Evolutionary conservation across 2,329 filamentous ascomycete genomes (phyloP).

Genomic region (Pseudogymnoascus sp.): DNA sequence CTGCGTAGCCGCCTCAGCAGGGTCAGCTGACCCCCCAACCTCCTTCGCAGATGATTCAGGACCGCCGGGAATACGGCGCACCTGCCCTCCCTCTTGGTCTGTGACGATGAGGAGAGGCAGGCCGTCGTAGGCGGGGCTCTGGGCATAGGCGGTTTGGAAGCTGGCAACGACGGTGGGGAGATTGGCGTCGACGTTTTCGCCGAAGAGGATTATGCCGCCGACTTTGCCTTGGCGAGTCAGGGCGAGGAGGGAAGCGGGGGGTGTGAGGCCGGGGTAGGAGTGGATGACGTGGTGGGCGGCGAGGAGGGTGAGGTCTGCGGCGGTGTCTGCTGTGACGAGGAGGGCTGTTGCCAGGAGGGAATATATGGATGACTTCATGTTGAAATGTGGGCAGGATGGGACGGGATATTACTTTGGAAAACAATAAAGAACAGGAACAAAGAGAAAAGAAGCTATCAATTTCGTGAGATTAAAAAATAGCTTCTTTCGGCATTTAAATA

Average conservation of each 20-base stretch:
- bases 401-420: neutral
- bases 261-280: constrained; percentile 25
- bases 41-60: constrained; percentile 23
- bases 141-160: constrained; percentile 23
- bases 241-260: constrained; percentile 22
- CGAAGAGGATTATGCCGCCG: constrained; percentile 29
- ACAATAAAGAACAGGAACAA: neutral
- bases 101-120: constrained; percentile 27
- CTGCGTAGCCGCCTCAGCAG: constrained; percentile 17
- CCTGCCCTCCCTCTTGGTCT: constrained; percentile 29
- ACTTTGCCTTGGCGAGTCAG: constrained; percentile 26
- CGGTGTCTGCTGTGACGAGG: neutral
- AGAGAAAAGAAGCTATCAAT: neutral
- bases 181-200: constrained; percentile 25
- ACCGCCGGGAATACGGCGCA: constrained; percentile 24
- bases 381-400: neutral
- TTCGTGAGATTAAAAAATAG: neutral
- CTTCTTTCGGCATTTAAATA: neutral
- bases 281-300: constrained; percentile 26
- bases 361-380: neutral
- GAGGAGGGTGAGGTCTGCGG: neutral
- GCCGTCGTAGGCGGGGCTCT: constrained; percentile 19
- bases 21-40: constrained; percentile 21
- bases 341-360: neutral
- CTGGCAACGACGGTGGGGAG: constrained; percentile 17